phyloP scores from a whole-genome alignment of 371 early-diverging fungal genomes.

The Mucor racemosus region DNA sequence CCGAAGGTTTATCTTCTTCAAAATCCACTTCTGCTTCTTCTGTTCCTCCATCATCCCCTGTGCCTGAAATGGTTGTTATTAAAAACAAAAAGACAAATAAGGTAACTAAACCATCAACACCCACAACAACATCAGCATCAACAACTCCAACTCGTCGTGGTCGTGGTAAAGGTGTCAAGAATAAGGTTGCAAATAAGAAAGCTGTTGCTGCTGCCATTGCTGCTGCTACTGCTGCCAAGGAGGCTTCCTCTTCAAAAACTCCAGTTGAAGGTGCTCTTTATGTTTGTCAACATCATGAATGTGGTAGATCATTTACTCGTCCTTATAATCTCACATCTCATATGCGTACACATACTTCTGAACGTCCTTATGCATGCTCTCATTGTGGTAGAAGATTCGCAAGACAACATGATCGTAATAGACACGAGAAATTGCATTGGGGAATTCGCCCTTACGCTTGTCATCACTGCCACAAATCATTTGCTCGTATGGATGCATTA shows the following conservation, averaged over 20 bases:
- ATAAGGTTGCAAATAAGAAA: conserved; percentile 17
- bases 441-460: conserved; percentile 58
- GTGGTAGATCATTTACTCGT: conserved; percentile 70
- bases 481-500: conserved; percentile 67
- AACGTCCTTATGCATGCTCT: conserved; percentile 48
- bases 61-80: conserved; percentile 9
- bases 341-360: conserved; percentile 66
- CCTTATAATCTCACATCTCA: conserved; percentile 79
- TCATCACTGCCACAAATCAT: conserved; percentile 46
- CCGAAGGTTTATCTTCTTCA: conserved; percentile 19
- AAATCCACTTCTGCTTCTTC: conserved; percentile 5
- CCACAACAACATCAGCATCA: conserved; percentile 1
- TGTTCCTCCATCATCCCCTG: conserved; percentile 17
- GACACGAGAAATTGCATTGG: conserved; percentile 58
- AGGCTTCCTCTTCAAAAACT: conserved; percentile 7
- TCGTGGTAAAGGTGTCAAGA: conserved; percentile 34
- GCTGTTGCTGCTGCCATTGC: conserved; percentile 15
- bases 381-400: conserved; percentile 51
- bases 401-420: conserved; percentile 57
- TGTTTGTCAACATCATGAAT: conserved; percentile 51
- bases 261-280: conserved; percentile 29
- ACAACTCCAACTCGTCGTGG: conserved; percentile 24
- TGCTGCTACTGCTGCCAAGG: not conserved
- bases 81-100: conserved; percentile 23
- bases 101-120: conserved; percentile 15